Percentiles rank a stretch among this genome's conserved stretches.
phyloP scores from a whole-genome alignment of 176 grass and related monocot genomes.

The Ensete glaucum region DNA sequence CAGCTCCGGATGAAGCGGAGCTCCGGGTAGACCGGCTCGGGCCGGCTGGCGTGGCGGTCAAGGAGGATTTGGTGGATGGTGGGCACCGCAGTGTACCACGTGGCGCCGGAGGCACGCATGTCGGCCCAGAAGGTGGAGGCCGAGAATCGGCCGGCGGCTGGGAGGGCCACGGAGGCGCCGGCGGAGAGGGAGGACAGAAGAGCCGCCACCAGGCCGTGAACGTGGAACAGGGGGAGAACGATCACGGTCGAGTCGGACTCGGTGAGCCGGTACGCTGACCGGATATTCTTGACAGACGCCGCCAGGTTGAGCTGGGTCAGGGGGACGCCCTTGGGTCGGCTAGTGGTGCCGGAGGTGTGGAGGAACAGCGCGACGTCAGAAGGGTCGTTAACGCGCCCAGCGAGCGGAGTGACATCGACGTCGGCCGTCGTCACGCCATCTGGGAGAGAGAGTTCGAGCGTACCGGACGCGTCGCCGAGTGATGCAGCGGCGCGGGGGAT shows the following conservation, averaged over 20 bases:
- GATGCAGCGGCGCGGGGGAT: constrained; percentile 31
- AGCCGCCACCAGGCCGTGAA: constrained; percentile 71
- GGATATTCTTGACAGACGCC: constrained; percentile 66
- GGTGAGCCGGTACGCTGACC: constrained; percentile 45
- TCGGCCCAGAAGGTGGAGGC: constrained; percentile 86
- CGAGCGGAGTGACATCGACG: background rate
- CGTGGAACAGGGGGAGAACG: constrained; percentile 89
- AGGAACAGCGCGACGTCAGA: constrained; percentile 74
- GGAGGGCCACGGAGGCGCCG: constrained; percentile 55
- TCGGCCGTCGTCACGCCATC: background rate
- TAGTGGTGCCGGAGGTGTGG: constrained; percentile 95
- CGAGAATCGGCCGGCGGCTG: constrained; percentile 61
- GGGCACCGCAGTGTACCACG: constrained; percentile 89
- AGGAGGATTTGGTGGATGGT: constrained; percentile 97
- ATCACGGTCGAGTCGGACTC: constrained; percentile 69
- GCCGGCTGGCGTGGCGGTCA: constrained; percentile 43
- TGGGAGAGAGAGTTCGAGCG: constrained; percentile 25
- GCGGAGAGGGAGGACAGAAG: constrained; percentile 53
- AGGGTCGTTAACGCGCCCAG: constrained; percentile 23
- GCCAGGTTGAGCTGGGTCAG: constrained; percentile 82
- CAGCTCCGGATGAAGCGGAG: constrained; percentile 96
- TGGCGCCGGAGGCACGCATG: constrained; percentile 52
- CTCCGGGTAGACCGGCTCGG: constrained; percentile 29
- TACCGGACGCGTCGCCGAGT: constrained; percentile 23
- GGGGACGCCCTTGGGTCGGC: constrained; percentile 88